Base-by-base conservation (phyloP, 164 flowering plant genomes). In the Stephania yunnanensis region DNA sequence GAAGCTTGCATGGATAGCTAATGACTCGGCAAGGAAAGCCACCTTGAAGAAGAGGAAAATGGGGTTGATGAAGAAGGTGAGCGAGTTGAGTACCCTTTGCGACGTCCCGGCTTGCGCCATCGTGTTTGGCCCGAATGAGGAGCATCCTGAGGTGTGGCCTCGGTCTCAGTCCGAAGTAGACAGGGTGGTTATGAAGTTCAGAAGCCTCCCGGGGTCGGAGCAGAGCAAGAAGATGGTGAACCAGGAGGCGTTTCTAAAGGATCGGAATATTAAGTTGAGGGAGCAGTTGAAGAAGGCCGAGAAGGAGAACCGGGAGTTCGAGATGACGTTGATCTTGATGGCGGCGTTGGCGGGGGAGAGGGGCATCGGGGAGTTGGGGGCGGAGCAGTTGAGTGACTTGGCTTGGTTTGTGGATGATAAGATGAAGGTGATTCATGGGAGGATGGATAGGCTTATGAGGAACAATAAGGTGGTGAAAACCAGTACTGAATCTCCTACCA, bases 211-310 rank as follows among this genome's bases (percentile, higher is more conserved):
- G 0, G 89, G 87, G 80, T 81, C 85, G 86, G 93, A 90, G 55
- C 90, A 90, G 55, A 78, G 84, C 82, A 89, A 89, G 86, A 92
- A 92, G 73, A 90, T 88, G 93, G 82, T 89, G 80, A 87, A 86
- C 77, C 92, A 88, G 44, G 94, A 89, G 71, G 82, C 79, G 11
- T 89, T 86, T 78, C 78, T 92, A 4, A 67, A 85, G 69, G 87
- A 87, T 7, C 74, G 87, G 80, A 81, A 89, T 2, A 11, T 72
- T 1, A 90, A 87, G 69, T 80, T 86, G 29, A 78, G 64, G 22
- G 91, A 88, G 12, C 92, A 89, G 65, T 74, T 87, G 48, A 85
- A 78, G 83, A 85, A 79, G 78, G 79, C 74, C 46, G 31, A 77
- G 10, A 89, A 74, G 82, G 92, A 90, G 4, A 88, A 90, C 55